Base-by-base conservation (phyloP, 768 basidiomycete genomes). In the Pisolithus microcarpus region DNA sequence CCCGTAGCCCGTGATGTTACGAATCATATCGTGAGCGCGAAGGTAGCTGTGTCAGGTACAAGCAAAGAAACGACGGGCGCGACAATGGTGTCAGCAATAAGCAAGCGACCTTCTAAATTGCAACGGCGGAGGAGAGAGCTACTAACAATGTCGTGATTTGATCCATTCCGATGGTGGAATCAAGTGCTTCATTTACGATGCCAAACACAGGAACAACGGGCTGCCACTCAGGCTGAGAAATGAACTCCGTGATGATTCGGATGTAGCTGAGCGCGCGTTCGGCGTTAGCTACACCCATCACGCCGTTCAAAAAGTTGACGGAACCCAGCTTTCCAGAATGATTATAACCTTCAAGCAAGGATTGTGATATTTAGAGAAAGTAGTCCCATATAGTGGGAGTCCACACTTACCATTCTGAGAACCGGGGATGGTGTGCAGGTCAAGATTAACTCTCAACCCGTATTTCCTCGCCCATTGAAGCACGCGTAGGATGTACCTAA, bases 381-480 rank as follows among this genome's bases (percentile, higher is more conserved):
- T 24, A 45, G 9, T 38, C 19, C 7, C 5, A 31, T 5, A n/a
- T 16, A 4, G 13, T 19, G 26, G 34, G 45, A 26, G 13, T 44
- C 5, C 9, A 3, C 11, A 51, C 57, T 7, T 50, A 75, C 85
- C 87, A 63, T 87, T 88, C 60, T 89, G 87, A 43, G 80, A 81
- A 38, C 91, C 91, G 28, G 91, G 90, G 23, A 84, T 73, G 4
- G 86, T 76, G 64, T 90, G 87, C 31, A 91, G 67, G 69, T 94
- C 92, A 11, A 94, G 70, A 60, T 80, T 80, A 49, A 94, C 80
- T 26, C 91, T 77, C n/a, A 94, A 57, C 1, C 91, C 91, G 63
- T 94, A 94, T 67, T 96, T 94, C 46, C 91, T 75, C 13, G 82
- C 84, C 92, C 92, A 96, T 3, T 73, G 75, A 37, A 94, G 70